phyloP scores from a whole-genome alignment of 257 asterid species.

The Solanum arcanum region DNA sequence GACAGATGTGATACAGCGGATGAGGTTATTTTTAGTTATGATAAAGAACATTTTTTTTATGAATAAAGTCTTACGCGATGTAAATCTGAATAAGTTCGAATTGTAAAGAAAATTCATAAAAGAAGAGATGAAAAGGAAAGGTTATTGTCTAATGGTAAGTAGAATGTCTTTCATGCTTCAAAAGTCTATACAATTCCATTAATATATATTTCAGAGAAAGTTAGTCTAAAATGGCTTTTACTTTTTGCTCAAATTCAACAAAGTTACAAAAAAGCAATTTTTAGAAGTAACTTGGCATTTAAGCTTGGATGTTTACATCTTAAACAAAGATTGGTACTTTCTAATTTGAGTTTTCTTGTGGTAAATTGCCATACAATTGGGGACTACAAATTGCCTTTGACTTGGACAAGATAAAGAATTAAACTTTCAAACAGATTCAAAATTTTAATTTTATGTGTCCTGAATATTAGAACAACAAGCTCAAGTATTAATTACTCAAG shows the following conservation, averaged over 20 bases:
- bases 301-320: background rate
- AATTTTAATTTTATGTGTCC: background rate
- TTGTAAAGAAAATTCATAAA: no score
- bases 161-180: constrained; percentile 24
- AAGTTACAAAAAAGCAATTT: background rate
- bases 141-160: constrained; percentile 7
- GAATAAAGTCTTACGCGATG: rapidly evolving
- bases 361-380: background rate
- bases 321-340: background rate
- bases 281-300: background rate
- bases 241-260: background rate
- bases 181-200: constrained; percentile 2
- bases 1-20: rapidly evolving
- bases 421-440: background rate
- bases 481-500: background rate
- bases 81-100: background rate
- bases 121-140: background rate
- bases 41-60: background rate
- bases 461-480: background rate
- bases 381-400: background rate
- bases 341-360: background rate
- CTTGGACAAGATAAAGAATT: background rate
- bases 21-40: background rate
- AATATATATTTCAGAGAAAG: constrained; percentile 14
- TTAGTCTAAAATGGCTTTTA: background rate